Evolutionary conservation across 257 asterid genomes (phyloP).

Genomic region (Nicotiana paniculata): DNA sequence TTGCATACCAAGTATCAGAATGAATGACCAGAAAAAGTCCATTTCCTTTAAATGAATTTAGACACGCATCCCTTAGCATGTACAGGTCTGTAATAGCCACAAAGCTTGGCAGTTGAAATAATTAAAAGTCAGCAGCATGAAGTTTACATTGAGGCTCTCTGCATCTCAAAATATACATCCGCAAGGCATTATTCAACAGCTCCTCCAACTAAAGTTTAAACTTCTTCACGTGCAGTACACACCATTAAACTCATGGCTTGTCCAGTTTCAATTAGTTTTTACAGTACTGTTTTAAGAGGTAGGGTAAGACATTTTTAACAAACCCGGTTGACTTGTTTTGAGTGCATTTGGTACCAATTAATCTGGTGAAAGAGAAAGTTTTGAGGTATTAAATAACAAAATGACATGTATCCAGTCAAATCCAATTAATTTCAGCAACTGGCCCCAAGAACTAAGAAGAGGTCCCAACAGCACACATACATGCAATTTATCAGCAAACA

Average conservation of each 20-base stretch:
- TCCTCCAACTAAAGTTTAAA: background rate
- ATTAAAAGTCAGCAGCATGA: background rate
- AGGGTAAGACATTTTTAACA: background rate
- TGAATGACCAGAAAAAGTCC: background rate
- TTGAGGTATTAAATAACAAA: background rate
- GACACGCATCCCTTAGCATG: background rate
- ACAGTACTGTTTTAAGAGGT: background rate
- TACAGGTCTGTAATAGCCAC: background rate
- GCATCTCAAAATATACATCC: background rate
- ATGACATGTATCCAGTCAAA: background rate
- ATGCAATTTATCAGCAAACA: background rate
- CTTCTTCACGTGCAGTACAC: background rate
- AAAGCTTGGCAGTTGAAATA: background rate
- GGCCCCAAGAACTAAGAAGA: background rate
- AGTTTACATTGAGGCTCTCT: background rate
- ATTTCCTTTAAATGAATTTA: background rate
- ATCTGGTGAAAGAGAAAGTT: background rate
- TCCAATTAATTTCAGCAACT: background rate
- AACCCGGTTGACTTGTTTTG: background rate
- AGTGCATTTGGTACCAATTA: background rate
- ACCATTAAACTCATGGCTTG: background rate
- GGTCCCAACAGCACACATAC: background rate
- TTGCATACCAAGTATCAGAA: no score
- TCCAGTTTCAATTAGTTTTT: background rate
- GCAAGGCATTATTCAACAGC: background rate